Evolutionary conservation across 225 moss, liverwort and hornwort genomes (phyloP).

Genomic region (Physcomitrium patens): DNA sequence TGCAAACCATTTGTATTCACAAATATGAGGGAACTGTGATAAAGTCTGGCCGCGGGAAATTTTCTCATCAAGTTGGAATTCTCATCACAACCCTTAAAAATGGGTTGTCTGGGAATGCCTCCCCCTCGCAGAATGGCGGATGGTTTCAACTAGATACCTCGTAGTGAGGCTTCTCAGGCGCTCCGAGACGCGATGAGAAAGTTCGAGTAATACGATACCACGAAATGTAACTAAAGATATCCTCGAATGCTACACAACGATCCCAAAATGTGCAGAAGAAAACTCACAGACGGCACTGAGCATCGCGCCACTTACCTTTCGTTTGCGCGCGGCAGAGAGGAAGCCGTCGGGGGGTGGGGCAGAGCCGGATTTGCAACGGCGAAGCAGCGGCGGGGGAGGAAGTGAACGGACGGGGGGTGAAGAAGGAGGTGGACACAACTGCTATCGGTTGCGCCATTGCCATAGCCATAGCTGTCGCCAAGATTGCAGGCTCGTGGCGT

Average conservation of each 20-base stretch:
- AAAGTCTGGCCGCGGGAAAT: background rate
- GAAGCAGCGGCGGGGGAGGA: conserved; percentile 9
- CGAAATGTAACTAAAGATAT: background rate
- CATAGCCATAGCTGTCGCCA: conserved; percentile 21
- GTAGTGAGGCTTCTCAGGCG: too few relatives aligned
- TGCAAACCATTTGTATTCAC: conserved; percentile 37
- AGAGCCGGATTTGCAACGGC: conserved; percentile 18
- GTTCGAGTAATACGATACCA: too few relatives aligned
- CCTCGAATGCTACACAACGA: background rate
- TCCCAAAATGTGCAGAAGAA: background rate
- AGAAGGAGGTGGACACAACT: conserved; percentile 35
- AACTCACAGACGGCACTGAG: background rate
- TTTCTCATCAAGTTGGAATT: background rate
- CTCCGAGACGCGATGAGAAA: too few relatives aligned
- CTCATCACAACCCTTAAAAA: background rate
- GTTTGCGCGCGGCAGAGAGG: conserved; percentile 39
- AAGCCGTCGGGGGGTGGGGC: conserved; percentile 20
- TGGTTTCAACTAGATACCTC: too few relatives aligned
- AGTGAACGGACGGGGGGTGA: conserved; percentile 30
- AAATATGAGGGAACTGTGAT: background rate
- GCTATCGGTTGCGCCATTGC: conserved; percentile 34
- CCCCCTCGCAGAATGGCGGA: too few relatives aligned
- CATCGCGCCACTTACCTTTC: conserved; percentile 32
- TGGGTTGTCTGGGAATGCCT: background rate
- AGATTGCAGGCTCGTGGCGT: background rate